Evolutionary conservation across 2,329 filamentous ascomycete species (phyloP), one percentile per base, ranked within the genome.

Genomic region (Ascochyta fabae): DNA sequence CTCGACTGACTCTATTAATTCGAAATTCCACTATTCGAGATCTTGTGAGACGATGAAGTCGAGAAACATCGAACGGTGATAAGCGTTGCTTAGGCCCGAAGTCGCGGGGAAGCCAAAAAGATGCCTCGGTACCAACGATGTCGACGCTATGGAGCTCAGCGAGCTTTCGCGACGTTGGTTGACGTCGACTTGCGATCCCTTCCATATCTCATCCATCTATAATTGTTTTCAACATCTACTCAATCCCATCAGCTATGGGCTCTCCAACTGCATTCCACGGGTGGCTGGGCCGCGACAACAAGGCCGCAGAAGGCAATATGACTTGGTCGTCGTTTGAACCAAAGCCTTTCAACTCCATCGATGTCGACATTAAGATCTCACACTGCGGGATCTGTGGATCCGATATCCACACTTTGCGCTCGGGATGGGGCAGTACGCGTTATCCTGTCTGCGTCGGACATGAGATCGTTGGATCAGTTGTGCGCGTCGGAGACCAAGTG

Each of bases 251-350:
- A 33, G 47, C 33, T 43, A 74, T 70, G 71, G 49, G 62, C 40
- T 69, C 69, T 24, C 65, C 71, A 15, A 69, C 81, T 71, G 80
- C 79, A 52, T 86, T 86, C 67, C 77, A 83, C 68, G 84, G 84
- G 65, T 86, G 84, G 83, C 75, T 85, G 61, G 84, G 80, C 66
- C 78, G 81, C 33, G 80, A 81, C 71, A 65, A 77, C 29, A 72
- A 74, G 55, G 73, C 82, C 12, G 80, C 74, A 31, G 68, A 84
- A 48, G 84, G 84, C 53, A 83, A 83, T 49, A 82, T 85, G 78
- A 77, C 75, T 31, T 84, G 82, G 82, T 74, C 80, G 36, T 72
- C 76, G n/a, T 81, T 79, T 59, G 63, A 69, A n/a, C 77, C 77
- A 8, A 80, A 80, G 61, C 71, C 76, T 1, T 80, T 75, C 53